Conservation (phyloP, 2,329 filamentous ascomycete species). For the Phialocephala sp. region DNA sequence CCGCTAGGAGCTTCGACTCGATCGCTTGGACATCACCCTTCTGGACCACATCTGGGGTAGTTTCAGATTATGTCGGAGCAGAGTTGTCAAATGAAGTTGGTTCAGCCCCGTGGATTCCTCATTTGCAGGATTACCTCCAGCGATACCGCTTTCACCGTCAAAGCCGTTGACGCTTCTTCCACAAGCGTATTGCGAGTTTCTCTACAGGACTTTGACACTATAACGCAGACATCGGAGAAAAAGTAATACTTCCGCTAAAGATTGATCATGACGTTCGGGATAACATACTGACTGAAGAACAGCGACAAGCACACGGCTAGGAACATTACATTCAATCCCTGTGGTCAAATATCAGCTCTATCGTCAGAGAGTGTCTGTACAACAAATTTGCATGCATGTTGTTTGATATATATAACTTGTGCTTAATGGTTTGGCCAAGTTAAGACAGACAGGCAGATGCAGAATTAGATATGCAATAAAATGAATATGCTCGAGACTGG, state of each 20-base stretch:
- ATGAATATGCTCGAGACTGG: too few species aligned
- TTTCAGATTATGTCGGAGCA: not conserved
- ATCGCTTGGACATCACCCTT: not conserved
- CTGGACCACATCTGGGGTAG: not conserved
- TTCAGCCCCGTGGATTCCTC: slow-evolving; percentile 13
- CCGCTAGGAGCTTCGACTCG: not conserved
- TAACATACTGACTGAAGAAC: slow-evolving; percentile 49
- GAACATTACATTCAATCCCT: slow-evolving; percentile 45
- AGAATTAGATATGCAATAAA: too few species aligned
- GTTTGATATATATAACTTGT: too few species aligned
- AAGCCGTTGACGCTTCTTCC: slow-evolving; percentile 51
- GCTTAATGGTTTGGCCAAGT: too few species aligned
- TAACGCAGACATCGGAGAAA: slow-evolving; percentile 47
- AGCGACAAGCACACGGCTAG: slow-evolving; percentile 46
- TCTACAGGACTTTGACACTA: slow-evolving; percentile 42
- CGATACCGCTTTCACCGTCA: slow-evolving; percentile 47
- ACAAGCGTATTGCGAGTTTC: slow-evolving; percentile 50
- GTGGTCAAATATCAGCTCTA: not conserved
- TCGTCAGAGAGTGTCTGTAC: too few species aligned
- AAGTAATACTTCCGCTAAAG: slow-evolving; percentile 50
- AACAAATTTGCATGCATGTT: slow-evolving; percentile 35
- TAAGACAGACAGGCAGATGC: too few species aligned
- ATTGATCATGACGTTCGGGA: slow-evolving; percentile 46
- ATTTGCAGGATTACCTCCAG: slow-evolving; percentile 16
- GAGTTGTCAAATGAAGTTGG: not conserved